phyloP scores from a whole-genome alignment of 1,284 basidiomycete genomes.

The Cutaneotrichosporon cavernicola region DNA sequence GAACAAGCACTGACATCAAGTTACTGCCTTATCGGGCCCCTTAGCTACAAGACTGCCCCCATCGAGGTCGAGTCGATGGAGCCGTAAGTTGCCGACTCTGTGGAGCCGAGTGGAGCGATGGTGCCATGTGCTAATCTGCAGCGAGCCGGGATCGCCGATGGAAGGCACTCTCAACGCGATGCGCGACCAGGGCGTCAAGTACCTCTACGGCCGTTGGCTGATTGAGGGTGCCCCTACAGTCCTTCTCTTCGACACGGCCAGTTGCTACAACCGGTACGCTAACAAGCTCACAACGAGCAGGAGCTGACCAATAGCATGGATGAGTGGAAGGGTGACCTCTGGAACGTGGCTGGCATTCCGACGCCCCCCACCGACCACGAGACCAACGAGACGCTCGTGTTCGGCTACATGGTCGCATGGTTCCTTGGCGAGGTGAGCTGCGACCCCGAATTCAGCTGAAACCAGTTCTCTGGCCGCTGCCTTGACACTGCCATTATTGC shows the following conservation, averaged over 20 bases:
- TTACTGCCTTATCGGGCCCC: conserved; percentile 88
- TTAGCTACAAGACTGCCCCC: conserved; percentile 95
- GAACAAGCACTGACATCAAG: conserved; percentile 48
- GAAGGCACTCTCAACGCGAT: conserved; percentile 70
- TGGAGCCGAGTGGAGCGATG: neutral
- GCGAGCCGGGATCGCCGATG: conserved; percentile 59
- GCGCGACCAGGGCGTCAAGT: conserved; percentile 85
- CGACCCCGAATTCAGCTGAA: conserved; percentile 2
- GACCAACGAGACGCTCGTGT: conserved; percentile 97
- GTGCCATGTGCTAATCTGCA: conserved; percentile 18
- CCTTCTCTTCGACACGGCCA: conserved; percentile 91
- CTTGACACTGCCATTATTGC: conserved; percentile 82
- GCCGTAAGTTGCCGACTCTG: conserved; percentile 58
- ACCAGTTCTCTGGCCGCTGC: conserved; percentile 74
- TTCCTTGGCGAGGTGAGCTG: conserved; percentile 86
- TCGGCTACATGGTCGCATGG: conserved; percentile 99
- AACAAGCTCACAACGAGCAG: neutral
- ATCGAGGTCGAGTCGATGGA: conserved; percentile 97
- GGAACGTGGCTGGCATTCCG: conserved; percentile 96
- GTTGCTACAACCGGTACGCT: conserved; percentile 64
- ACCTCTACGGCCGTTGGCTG: conserved; percentile 93
- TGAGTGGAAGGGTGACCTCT: conserved; percentile 97
- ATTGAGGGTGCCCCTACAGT: conserved; percentile 94
- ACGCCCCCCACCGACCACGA: conserved; percentile 93
- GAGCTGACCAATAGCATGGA: conserved; percentile 62